phyloP scores from a whole-genome alignment of 345 rosid genomes.

The Citrus unshiu region DNA sequence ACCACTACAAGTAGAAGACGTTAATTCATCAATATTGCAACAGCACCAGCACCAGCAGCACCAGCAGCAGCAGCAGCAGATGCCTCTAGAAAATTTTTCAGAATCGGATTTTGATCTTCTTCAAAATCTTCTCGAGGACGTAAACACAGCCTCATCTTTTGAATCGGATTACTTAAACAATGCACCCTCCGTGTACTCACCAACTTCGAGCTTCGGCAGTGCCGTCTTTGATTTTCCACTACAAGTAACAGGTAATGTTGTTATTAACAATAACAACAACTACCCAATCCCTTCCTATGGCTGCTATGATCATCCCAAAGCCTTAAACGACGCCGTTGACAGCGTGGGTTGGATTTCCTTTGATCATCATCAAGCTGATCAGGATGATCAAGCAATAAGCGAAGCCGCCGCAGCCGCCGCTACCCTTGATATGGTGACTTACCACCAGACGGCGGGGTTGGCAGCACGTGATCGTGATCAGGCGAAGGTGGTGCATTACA shows the following conservation, averaged over 20 bases:
- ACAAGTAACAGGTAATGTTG: not conserved
- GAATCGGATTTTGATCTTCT: conserved; percentile 3
- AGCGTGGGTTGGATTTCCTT: conserved; percentile 1
- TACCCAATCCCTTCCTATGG: too few species aligned
- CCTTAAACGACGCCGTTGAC: not conserved
- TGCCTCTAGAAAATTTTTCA: not conserved
- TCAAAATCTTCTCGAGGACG: not conserved
- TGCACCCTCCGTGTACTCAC: not conserved
- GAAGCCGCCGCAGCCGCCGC: not conserved
- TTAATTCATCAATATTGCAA: not conserved
- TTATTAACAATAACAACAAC: too few species aligned
- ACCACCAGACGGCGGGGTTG: not conserved
- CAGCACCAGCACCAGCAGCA: not conserved
- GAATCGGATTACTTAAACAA: not conserved
- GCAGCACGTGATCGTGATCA: not conserved
- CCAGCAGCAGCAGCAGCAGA: not conserved
- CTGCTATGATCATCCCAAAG: not conserved
- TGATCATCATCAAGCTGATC: not conserved
- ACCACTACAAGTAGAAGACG: not conserved
- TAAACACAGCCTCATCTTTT: not conserved
- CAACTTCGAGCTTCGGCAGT: not conserved
- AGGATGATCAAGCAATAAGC: not conserved
- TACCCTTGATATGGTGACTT: not conserved
- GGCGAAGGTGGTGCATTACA: conserved; percentile 8
- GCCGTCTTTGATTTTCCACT: not conserved